Evolutionary conservation across 495 filamentous ascomycete genomes (phyloP).

Genomic region (Rostrohypoxylon terebratum): DNA sequence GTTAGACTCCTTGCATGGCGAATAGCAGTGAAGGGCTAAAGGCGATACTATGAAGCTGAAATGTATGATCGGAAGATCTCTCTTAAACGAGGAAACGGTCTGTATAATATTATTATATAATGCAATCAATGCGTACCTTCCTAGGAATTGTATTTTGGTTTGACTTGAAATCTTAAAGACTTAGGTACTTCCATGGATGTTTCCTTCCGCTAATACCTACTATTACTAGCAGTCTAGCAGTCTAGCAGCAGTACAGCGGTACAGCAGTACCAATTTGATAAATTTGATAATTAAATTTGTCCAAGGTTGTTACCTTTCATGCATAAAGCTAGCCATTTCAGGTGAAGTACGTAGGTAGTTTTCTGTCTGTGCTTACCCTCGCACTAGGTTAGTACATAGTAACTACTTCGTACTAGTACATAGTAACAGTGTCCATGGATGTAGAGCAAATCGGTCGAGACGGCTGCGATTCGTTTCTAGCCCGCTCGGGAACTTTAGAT

Average conservation of each 20-base stretch:
- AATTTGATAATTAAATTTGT: not conserved
- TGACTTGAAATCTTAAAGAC: too few species aligned
- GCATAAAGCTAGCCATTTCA: not conserved
- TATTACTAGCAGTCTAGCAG: too few species aligned
- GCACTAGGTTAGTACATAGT: too few species aligned
- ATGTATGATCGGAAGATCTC: slow-evolving; percentile 7
- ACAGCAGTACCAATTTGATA: not conserved
- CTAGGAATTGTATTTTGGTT: too few species aligned
- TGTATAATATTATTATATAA: slow-evolving; percentile 10
- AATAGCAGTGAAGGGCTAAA: not conserved
- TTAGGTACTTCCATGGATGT: not conserved
- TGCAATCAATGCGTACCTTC: not conserved
- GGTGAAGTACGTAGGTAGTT: not conserved
- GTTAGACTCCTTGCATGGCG: slow-evolving; percentile 3
- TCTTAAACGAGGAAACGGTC: not conserved
- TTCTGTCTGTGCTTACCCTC: not conserved
- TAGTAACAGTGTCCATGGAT: too few species aligned
- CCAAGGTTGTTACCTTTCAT: too few species aligned
- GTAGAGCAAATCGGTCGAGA: not conserved
- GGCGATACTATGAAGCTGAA: slow-evolving; percentile 5
- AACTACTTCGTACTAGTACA: too few species aligned
- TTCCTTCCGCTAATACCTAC: not conserved
- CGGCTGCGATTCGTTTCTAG: not conserved
- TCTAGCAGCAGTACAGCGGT: too few species aligned
- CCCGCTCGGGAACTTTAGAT: slow-evolving; percentile 5